Evolutionary conservation across 2,329 filamentous ascomycete species (phyloP).

Genomic region (Neophaeococcomyces mojaviensis): DNA sequence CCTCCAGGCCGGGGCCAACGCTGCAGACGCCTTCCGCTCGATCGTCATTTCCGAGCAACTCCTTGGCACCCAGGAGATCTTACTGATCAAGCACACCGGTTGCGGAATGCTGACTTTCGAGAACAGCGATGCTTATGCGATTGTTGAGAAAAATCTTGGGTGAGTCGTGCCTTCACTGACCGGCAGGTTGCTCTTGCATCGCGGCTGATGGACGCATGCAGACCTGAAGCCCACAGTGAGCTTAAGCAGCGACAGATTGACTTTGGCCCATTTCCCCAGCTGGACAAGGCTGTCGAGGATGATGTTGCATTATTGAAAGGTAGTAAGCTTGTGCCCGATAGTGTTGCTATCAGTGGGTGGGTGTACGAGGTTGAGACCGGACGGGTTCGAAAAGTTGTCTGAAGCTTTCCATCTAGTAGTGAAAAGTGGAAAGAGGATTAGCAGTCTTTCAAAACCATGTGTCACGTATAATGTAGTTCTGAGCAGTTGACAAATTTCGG

Average conservation of each 20-base stretch:
- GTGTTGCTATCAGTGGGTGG: constrained; percentile 61
- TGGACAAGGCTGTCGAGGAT: constrained; percentile 57
- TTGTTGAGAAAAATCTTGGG: constrained; percentile 55
- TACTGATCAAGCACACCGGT: constrained; percentile 66
- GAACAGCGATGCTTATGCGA: constrained; percentile 45
- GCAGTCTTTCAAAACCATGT: too few relatives aligned
- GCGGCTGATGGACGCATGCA: neutral
- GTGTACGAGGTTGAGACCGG: constrained; percentile 73
- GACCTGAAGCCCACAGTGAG: constrained; percentile 19
- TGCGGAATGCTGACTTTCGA: constrained; percentile 66
- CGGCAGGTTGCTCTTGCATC: neutral
- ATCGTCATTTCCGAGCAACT: constrained; percentile 74
- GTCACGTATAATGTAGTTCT: too few relatives aligned
- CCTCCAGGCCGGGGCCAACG: constrained; percentile 52
- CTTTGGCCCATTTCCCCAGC: constrained; percentile 59
- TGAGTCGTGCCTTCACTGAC: constrained; percentile 21
- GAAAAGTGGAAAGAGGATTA: neutral
- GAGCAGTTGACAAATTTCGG: too few relatives aligned
- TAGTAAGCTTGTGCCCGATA: constrained; percentile 52
- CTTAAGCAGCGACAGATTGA: constrained; percentile 37
- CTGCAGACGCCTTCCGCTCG: constrained; percentile 62
- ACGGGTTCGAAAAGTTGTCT: constrained; percentile 46
- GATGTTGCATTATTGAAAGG: constrained; percentile 58
- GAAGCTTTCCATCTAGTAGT: neutral
- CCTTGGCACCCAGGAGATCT: constrained; percentile 66